Base-by-base conservation (phyloP, 73 alveolate species). In the Uronychia setigera region DNA sequence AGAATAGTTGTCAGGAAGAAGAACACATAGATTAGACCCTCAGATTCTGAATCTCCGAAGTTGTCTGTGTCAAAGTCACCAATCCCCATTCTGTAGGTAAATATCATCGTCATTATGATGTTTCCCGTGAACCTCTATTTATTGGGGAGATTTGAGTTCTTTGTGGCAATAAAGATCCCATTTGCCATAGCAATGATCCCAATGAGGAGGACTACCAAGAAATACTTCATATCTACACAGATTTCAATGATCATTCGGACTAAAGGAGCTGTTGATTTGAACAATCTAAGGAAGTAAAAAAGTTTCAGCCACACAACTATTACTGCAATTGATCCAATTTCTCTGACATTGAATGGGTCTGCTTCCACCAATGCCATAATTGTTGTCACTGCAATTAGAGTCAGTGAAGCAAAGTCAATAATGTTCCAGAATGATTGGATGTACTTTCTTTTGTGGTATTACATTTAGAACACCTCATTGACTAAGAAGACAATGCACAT, bases 251-350 rank as follows among this genome's bases (percentile, higher is more conserved):
- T 80, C 82, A 89, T 78, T 0, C 95, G 67, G 77, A 87, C 74
- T 32, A 89, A 35, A 32, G 76, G 84, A 5, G 92, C 95, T n/a
- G 85, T 82, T 30, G 74, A 30, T 46, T 67, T 33, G 79, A 89
- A 89, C 79, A 89, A 78, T 57, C 95, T 33, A 76, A 81, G 78
- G 90, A 84, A 89, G 74, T 89, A 89, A 27, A 89, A 84, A 59
- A 89, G 80, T 59, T 89, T 89, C 35, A 89, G 74, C 95, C 95
- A 89, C 87, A 89, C 74, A 58, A 89, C 46, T 30, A 84, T 58
- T n/a, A 88, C 87, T 0, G 87, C 89, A 29, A 89, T 27, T 0
- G 92, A 79, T 29, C 29, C 46, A 25, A 85, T 46, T 1, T 86
- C 33, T 33, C 82, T 77, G 32, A 78, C 28, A 26, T 60, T 57